Evolutionary conservation across 2,329 filamentous ascomycete genomes (phyloP).

Genomic region (Talaromyces verruculosus): DNA sequence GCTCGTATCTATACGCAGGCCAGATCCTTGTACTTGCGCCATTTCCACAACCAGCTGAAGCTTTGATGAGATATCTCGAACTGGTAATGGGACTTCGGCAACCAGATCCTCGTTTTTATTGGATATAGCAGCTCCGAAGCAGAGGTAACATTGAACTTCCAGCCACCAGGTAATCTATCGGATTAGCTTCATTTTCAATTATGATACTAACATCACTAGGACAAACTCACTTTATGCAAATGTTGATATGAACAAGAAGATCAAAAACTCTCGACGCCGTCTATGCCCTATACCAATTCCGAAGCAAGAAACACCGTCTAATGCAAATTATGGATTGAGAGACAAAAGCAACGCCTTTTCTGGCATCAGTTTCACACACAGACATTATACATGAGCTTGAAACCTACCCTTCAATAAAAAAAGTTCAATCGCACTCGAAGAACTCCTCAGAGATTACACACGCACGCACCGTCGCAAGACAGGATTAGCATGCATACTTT

Average conservation of each 20-base stretch:
- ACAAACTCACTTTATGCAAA: conserved; percentile 3
- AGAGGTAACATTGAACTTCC: background rate
- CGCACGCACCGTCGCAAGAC: background rate
- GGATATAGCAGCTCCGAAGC: background rate
- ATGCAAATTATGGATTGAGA: conserved; percentile 9
- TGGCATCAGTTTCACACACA: background rate
- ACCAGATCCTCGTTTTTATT: background rate
- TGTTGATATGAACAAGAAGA: background rate
- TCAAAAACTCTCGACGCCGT: background rate
- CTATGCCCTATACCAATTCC: conserved; percentile 7
- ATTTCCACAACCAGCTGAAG: background rate
- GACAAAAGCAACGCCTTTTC: background rate
- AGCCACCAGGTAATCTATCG: background rate
- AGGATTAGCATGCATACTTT: background rate
- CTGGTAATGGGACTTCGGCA: background rate
- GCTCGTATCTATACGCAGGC: conserved; percentile 22
- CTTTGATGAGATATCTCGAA: background rate
- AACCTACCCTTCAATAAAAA: conserved; percentile 3
- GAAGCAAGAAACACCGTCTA: conserved; percentile 7
- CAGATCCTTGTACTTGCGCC: conserved; percentile 5
- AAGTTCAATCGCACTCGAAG: background rate
- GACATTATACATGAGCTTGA: background rate
- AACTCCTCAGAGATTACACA: background rate
- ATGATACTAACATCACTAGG: background rate
- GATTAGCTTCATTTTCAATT: conserved; percentile 8